Evolutionary conservation across 78 protist species (phyloP), one percentile per base, ranked within the genome.

Genomic region (Dictyostelium firmibasis): DNA sequence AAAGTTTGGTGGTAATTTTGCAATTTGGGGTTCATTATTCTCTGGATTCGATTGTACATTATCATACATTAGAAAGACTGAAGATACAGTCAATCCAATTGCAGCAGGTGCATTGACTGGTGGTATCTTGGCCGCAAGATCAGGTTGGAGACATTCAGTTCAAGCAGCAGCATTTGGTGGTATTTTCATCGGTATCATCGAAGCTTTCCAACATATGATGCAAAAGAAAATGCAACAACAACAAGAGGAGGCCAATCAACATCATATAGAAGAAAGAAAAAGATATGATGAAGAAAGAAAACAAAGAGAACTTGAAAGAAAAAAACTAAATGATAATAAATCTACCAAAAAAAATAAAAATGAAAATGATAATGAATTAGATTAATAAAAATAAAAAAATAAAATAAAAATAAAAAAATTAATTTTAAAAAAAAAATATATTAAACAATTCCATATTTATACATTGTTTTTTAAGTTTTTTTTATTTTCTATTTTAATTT

Each of bases 121-220:
- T 88, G 94, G 87, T 78, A 20, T 86, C 18, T 76, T 86, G 43
- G 92, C 94, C 7, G 85, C 87, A 5, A 83, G 94, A 67, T 1
- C 36, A 11, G 94, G 94, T 69, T 88, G 77, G 77, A 88, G 69
- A 57, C 72, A 81, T 2, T 43, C 86, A 33, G 82, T 69, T 2
- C 41, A 27, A 29, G 60, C 81, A 9, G 94, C 94, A 0, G 94
- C 84, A 9, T 35, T 81, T 27, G 94, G 94, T 88, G 94, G 94
- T 88, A 31, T 79, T n/a, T 88, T 88, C 60, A 88, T 88, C n/a
- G 85, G 94, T 88, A 38, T 88, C 38, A 77, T 88, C n/a, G 94
- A 88, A 33, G 78, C 85, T n/a, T 33, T 78, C 44, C 86, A 78
- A 81, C 86, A 88, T 57, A 29, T 81, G 41, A 29, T 88, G 41